These are phyloP conservation scores for Zizania palustris DNA, from an alignment of 202 grass and related monocot species.

Conservation along the genomic window DNA sequence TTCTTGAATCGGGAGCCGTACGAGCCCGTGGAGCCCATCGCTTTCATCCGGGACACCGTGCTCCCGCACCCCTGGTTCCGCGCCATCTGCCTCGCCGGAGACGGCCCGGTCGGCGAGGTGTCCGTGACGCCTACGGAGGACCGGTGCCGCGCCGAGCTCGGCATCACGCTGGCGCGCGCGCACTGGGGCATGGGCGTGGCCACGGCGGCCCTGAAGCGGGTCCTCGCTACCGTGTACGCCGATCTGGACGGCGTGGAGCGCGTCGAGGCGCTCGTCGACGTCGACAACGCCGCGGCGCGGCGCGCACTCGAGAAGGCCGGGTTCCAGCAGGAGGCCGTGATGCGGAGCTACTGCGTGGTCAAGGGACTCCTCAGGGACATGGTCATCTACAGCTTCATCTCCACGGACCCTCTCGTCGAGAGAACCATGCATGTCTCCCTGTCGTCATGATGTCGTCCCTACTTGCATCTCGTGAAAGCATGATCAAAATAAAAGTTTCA, in stretches of 20 bases:
- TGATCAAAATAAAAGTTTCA: background rate
- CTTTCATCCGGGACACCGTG: slow-evolving; percentile 55
- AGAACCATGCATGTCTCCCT: background rate
- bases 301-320: slow-evolving; percentile 70
- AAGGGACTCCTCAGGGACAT: slow-evolving; percentile 54
- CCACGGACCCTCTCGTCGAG: slow-evolving; percentile 37
- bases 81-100: slow-evolving; percentile 58
- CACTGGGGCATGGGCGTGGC: slow-evolving; percentile 61
- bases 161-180: slow-evolving; percentile 48
- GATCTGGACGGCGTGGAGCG: slow-evolving; percentile 67
- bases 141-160: slow-evolving; percentile 60
- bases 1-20: slow-evolving; percentile 59
- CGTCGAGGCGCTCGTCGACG: slow-evolving; percentile 72
- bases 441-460: background rate
- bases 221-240: slow-evolving; percentile 32
- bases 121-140: slow-evolving; percentile 56
- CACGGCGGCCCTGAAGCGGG: slow-evolving; percentile 54
- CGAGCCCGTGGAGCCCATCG: slow-evolving; percentile 44
- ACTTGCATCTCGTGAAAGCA: background rate
- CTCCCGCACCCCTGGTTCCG: slow-evolving; percentile 75
- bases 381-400: slow-evolving; percentile 69
- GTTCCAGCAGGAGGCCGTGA: slow-evolving; percentile 68
- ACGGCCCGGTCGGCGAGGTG: slow-evolving; percentile 56
- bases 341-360: slow-evolving; percentile 58
- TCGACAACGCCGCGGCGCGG: slow-evolving; percentile 47